phyloP scores from a whole-genome alignment of 2,329 filamentous ascomycete species.

The Fusarium mundagurra region DNA sequence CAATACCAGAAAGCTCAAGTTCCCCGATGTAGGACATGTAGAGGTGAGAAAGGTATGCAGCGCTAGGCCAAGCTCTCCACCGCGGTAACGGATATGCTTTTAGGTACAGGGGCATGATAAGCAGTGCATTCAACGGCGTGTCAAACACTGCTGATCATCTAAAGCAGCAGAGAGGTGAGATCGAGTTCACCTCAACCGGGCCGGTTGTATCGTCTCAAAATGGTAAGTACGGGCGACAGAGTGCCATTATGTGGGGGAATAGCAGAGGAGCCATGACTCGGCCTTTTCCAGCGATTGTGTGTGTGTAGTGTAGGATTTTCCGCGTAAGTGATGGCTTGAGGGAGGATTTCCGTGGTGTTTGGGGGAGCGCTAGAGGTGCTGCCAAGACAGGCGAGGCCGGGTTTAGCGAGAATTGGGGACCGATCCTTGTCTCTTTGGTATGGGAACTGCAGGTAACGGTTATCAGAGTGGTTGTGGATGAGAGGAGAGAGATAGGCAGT shows the following conservation, averaged over 20 bases:
- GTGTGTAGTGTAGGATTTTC: background rate
- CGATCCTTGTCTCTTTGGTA: background rate
- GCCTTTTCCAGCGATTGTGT: constrained; percentile 19
- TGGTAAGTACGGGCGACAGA: constrained; percentile 26
- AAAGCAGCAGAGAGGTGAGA: background rate
- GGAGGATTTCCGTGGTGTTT: constrained; percentile 2
- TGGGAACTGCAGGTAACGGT: constrained; percentile 8
- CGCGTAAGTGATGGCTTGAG: constrained; percentile 14
- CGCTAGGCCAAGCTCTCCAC: constrained; percentile 29
- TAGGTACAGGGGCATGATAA: constrained; percentile 39
- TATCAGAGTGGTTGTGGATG: constrained; percentile 4
- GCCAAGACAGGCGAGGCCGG: constrained; percentile 24
- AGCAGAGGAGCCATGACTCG: constrained; percentile 38
- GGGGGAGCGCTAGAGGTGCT: constrained; percentile 23
- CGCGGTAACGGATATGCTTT: constrained; percentile 17
- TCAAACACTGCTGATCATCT: background rate
- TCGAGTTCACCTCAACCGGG: constrained; percentile 24
- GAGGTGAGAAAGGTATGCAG: constrained; percentile 2
- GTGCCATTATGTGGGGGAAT: constrained; percentile 36
- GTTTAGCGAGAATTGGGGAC: constrained; percentile 11
- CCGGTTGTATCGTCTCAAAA: constrained; percentile 22
- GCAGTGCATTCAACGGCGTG: constrained; percentile 13
- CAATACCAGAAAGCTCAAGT: constrained; percentile 1
- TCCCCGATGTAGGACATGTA: constrained; percentile 11
- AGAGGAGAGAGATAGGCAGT: constrained; percentile 32